Evolutionary conservation across 129 eudicot species (phyloP), one percentile per base, ranked within the genome.

Genomic region (Chrysanthemum makinoi): DNA sequence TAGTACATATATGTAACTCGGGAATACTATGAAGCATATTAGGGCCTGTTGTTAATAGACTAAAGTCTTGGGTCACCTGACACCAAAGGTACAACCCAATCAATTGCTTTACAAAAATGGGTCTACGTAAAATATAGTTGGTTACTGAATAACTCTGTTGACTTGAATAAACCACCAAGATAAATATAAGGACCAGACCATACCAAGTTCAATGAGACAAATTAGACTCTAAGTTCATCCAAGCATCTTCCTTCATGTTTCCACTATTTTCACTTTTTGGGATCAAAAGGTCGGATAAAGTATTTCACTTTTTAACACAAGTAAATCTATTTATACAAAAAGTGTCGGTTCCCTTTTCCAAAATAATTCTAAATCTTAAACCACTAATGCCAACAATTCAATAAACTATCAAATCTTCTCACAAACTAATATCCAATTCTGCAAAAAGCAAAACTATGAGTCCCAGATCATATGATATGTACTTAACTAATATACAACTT

Each of bases 281-380:
- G 35, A 54, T 58, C 46, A n/a, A 59, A 58, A 60, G 44, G 68
- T 14, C 60, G 18, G 9, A 72, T n/a, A 47, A 60, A 72, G 28
- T 2, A 22, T 72, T 33, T 11, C 39, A 72, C 6, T 30, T 30
- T 30, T 30, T 5, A 30, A 5, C 35, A 30, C 5, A 4, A 24
- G 6, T 15, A 15, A 14, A 8, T 59, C 44, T n/a, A 19, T n/a
- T 16, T 22, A 26, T 49, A 11, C 46, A 2, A 39, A 70, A 54
- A 30, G 52, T 17, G 43, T 28, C 2, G 14, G 12, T 10, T 66
- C 65, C 57, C 30, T 30, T 55, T 53, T 28, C 26, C 70, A 53
- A 22, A 54, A 24, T 66, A 54, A 47, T 54, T 20, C 58, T 10
- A 75, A 9, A 20, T 52, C 65, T 57, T 65, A 64, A 65, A 1